These are phyloP conservation scores for Pseudocercospora macadamiae DNA, from an alignment of 2,329 filamentous ascomycete species.

Conservation along the genomic window DNA sequence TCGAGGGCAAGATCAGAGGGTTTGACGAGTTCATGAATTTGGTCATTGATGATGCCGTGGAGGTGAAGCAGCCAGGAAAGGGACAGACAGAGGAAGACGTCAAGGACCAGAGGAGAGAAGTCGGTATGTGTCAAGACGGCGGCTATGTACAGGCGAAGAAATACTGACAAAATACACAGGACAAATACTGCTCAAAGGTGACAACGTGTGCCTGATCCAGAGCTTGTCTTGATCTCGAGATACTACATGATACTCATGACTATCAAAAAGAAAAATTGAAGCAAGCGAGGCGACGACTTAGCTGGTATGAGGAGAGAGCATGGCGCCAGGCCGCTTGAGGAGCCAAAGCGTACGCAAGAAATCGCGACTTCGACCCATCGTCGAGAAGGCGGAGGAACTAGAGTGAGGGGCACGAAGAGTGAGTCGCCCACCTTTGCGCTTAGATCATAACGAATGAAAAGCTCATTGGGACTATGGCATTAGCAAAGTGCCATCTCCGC, in stretches of 20 bases:
- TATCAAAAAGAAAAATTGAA: no score
- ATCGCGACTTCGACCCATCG: no score
- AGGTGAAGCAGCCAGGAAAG: slow-evolving; percentile 64
- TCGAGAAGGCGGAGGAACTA: no score
- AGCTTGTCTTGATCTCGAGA: slow-evolving; percentile 20
- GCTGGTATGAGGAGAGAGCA: no score
- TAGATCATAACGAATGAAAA: slow-evolving; percentile 33
- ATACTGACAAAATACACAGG: slow-evolving; percentile 52
- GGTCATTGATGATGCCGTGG: slow-evolving; percentile 91
- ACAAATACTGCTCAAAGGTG: slow-evolving; percentile 84
- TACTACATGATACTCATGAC: background rate
- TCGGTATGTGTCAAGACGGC: slow-evolving; percentile 15
- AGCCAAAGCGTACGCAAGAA: no score
- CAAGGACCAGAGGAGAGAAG: slow-evolving; percentile 25
- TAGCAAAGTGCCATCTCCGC: slow-evolving; percentile 37
- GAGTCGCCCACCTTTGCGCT: slow-evolving; percentile 13
- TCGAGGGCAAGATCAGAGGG: slow-evolving; percentile 94
- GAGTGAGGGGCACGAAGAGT: background rate
- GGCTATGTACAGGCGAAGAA: background rate
- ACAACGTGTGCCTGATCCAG: slow-evolving; percentile 82
- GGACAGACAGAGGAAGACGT: slow-evolving; percentile 26
- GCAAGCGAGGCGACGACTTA: no score
- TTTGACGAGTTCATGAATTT: slow-evolving; percentile 99
- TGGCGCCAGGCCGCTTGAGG: no score
- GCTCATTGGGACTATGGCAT: slow-evolving; percentile 72